Percentiles rank a stretch among this genome's conserved stretches.
phyloP scores from a whole-genome alignment of 257 asterid species.

The Thymus mandschuricus region DNA sequence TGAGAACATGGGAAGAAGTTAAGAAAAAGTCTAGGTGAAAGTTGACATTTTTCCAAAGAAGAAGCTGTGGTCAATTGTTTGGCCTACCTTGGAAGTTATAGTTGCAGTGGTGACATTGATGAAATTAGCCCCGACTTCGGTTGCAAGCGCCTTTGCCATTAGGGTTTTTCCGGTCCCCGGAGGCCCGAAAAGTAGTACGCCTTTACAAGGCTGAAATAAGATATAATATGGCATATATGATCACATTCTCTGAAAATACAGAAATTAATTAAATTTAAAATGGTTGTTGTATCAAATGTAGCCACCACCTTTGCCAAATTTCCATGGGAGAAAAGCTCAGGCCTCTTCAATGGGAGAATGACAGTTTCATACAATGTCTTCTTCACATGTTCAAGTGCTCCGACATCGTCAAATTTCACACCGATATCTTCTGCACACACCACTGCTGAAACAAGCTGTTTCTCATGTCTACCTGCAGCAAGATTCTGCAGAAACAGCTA shows the following conservation, averaged over 20 bases:
- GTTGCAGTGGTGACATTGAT: conserved; percentile 26
- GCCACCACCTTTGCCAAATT: conserved; percentile 41
- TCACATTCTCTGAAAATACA: too few relatives aligned
- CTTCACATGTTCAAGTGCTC: conserved; percentile 13
- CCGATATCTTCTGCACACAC: too few relatives aligned
- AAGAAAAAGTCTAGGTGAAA: too few relatives aligned
- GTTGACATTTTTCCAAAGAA: too few relatives aligned
- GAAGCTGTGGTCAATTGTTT: conserved; percentile 24
- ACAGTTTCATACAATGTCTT: conserved; percentile 44
- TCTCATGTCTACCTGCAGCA: too few relatives aligned
- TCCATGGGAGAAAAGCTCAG: conserved; percentile 57
- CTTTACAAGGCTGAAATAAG: conserved; percentile 64
- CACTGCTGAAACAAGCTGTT: not conserved
- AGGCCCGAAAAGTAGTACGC: conserved; percentile 88
- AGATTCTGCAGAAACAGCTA: conserved; percentile 20
- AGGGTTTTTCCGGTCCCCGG: conserved; percentile 99
- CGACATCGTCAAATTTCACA: too few relatives aligned
- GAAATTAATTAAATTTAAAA: too few relatives aligned
- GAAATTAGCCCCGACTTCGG: not conserved
- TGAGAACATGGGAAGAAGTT: conserved; percentile 32
- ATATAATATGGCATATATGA: too few relatives aligned
- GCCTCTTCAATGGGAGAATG: too few relatives aligned
- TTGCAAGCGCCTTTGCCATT: conserved; percentile 62
- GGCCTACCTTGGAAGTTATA: conserved; percentile 85
- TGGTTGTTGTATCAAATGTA: too few relatives aligned